Percentiles rank a stretch among this genome's conserved stretches.
Evolutionary conservation across 495 filamentous ascomycete species (phyloP).

Genomic region (Aspergillus cristatus): DNA sequence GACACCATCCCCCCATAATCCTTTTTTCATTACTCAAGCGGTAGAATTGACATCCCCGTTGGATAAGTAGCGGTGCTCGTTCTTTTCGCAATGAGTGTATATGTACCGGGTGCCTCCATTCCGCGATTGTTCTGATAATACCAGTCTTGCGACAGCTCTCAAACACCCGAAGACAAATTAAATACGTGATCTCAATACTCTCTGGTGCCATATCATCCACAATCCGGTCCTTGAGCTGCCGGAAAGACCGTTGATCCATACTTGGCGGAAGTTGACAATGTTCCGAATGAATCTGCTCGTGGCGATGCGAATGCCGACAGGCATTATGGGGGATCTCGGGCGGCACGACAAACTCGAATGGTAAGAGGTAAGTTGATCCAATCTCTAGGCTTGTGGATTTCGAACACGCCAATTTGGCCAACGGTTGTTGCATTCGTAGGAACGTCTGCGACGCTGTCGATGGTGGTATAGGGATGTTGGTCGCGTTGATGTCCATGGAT

Average conservation of each 20-base stretch:
- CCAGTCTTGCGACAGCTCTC: too few relatives aligned
- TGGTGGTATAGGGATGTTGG: constrained; percentile 2
- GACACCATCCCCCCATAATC: too few relatives aligned
- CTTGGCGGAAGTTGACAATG: background rate
- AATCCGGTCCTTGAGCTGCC: background rate
- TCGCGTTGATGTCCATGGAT: constrained; percentile 2
- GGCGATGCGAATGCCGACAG: background rate
- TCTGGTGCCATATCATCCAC: too few relatives aligned
- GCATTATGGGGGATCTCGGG: background rate
- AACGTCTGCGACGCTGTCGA: constrained; percentile 53
- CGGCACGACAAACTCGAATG: background rate
- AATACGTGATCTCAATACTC: too few relatives aligned
- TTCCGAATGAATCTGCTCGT: background rate
- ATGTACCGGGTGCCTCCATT: too few relatives aligned
- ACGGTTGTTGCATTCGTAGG: constrained; percentile 22
- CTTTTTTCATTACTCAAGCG: too few relatives aligned
- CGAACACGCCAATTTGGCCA: background rate
- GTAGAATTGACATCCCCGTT: too few relatives aligned
- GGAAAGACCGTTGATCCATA: background rate
- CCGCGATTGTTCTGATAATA: too few relatives aligned
- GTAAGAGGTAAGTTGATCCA: background rate
- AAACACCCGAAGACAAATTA: too few relatives aligned
- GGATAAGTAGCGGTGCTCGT: too few relatives aligned
- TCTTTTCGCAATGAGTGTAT: too few relatives aligned
- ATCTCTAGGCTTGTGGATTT: background rate